phyloP scores from a whole-genome alignment of 2,329 filamentous ascomycete species.

The Dactylellina haptotyla region DNA sequence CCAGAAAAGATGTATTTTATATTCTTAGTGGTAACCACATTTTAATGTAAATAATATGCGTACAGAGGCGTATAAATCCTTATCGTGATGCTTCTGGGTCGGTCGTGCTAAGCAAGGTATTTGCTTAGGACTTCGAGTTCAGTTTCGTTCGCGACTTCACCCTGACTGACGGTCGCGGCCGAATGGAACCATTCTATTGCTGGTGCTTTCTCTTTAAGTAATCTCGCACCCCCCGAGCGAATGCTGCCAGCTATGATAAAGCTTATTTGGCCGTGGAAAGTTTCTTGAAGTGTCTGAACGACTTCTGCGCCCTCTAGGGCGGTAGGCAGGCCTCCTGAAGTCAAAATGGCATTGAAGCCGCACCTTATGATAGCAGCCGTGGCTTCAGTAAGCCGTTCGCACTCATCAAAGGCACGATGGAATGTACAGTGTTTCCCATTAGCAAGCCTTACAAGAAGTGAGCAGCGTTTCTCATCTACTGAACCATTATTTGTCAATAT shows the following conservation, averaged over 20 bases:
- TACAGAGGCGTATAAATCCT: no score
- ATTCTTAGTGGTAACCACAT: no score
- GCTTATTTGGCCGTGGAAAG: conserved; percentile 59
- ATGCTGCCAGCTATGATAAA: conserved; percentile 68
- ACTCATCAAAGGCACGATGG: conserved; percentile 67
- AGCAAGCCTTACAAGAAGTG: conserved; percentile 63
- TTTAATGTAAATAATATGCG: no score
- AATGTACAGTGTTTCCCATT: conserved; percentile 65
- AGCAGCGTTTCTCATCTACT: conserved; percentile 63
- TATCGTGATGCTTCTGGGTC: no score
- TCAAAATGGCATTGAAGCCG: conserved; percentile 66
- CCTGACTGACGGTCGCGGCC: conserved; percentile 61
- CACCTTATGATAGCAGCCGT: conserved; percentile 61
- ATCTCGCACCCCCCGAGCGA: conserved; percentile 62
- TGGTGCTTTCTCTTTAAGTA: conserved; percentile 58
- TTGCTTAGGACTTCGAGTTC: conserved; percentile 44
- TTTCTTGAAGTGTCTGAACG: conserved; percentile 59
- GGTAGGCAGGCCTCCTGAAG: conserved; percentile 63
- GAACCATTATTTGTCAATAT: conserved; percentile 60
- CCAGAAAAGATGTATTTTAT: no score
- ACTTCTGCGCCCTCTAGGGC: conserved; percentile 60
- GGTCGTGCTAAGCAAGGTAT: background rate
- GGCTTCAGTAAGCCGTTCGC: conserved; percentile 59
- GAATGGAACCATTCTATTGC: conserved; percentile 63
- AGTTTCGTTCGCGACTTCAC: conserved; percentile 59